phyloP scores from a whole-genome alignment of 331 rosid species.

The Telfairia occidentalis region DNA sequence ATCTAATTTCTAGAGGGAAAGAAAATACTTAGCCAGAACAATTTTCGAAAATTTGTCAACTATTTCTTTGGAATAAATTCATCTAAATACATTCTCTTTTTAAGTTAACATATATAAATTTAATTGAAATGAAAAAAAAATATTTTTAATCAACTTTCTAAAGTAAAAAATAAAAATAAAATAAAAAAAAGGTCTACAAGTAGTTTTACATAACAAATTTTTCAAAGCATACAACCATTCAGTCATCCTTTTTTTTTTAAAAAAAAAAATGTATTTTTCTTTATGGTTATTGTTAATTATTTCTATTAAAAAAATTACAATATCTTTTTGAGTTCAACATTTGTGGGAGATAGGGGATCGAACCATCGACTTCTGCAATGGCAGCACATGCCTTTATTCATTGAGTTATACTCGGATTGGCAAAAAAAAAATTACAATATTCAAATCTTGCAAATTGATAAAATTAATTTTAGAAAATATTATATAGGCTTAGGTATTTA shows the following conservation, averaged over 20 bases:
- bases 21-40: neutral
- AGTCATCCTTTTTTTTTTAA: neutral
- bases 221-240: neutral
- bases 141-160: neutral
- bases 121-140: neutral
- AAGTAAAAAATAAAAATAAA: no score
- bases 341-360: no score
- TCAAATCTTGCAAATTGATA: neutral
- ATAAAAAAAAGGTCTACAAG: neutral
- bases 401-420: no score
- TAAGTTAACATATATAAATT: neutral
- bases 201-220: neutral
- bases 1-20: neutral
- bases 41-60: neutral
- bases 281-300: neutral
- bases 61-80: neutral
- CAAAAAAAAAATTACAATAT: neutral
- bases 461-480: neutral
- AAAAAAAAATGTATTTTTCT: neutral
- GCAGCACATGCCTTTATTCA: no score
- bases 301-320: no score
- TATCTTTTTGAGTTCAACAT: no score
- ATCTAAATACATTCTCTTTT: neutral
- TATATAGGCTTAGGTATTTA: neutral
- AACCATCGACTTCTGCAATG: no score